phyloP scores from a whole-genome alignment of 176 grass and related monocot genomes.

The Phyllostachys edulis region DNA sequence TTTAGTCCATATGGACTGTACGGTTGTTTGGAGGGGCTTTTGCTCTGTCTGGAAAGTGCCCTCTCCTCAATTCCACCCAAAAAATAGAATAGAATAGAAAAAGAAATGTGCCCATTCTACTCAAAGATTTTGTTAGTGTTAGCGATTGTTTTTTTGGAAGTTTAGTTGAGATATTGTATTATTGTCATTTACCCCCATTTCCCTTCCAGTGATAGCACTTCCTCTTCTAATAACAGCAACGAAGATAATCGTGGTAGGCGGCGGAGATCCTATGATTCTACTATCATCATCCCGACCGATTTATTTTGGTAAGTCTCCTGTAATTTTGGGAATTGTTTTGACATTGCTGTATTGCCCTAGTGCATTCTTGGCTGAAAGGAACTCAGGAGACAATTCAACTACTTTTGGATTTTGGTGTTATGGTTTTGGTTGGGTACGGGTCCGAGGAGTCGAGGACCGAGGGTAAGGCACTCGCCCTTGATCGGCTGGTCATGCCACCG shows the following conservation, averaged over 20 bases:
- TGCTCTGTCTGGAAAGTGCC: not conserved
- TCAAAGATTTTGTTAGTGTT: not conserved
- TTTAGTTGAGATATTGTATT: not conserved
- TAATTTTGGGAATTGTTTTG: not conserved
- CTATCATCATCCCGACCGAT: slow-evolving; percentile 68
- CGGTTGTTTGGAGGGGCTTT: not conserved
- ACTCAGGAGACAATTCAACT: not conserved
- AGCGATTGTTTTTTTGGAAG: not conserved
- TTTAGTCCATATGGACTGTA: not conserved
- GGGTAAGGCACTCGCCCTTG: not conserved
- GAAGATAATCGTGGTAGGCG: slow-evolving; percentile 71
- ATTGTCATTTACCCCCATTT: slow-evolving; percentile 27
- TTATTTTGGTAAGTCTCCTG: slow-evolving; percentile 84
- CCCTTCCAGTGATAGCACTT: slow-evolving; percentile 36
- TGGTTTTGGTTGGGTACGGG: not conserved
- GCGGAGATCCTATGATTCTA: slow-evolving; percentile 71
- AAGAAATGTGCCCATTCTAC: not conserved
- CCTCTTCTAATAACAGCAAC: slow-evolving; percentile 64
- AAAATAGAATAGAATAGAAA: not conserved
- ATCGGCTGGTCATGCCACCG: not conserved
- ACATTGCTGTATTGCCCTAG: not conserved
- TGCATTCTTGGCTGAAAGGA: not conserved
- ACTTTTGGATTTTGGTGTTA: not conserved
- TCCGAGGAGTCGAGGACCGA: not conserved
- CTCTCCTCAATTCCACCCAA: not conserved